Percentiles rank a stretch among this genome's conserved stretches.
Evolutionary conservation across 2,329 filamentous ascomycete species (phyloP).

Genomic region (Colletotrichum shisoi): DNA sequence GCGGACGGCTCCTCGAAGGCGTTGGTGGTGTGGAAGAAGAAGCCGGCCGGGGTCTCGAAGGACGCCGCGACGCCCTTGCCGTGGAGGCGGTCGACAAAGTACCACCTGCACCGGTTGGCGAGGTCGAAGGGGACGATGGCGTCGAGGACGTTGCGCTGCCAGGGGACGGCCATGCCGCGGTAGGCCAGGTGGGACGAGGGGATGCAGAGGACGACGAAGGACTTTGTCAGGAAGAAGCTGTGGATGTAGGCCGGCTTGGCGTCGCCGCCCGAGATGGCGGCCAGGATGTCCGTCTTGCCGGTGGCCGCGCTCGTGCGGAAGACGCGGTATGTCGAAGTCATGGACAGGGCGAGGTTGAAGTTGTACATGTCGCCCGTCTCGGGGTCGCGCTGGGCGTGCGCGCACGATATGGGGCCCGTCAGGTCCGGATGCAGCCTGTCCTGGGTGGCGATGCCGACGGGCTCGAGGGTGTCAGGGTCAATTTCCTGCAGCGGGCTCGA

Average conservation of each 20-base stretch:
- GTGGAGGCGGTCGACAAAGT: slow-evolving; percentile 72
- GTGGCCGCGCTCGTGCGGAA: slow-evolving; percentile 70
- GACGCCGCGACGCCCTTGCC: slow-evolving; percentile 71
- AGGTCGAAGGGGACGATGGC: slow-evolving; percentile 70
- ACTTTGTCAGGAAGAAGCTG: slow-evolving; percentile 76
- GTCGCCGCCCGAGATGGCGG: slow-evolving; percentile 63
- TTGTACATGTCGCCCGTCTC: slow-evolving; percentile 80
- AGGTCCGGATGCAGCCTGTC: slow-evolving; percentile 70
- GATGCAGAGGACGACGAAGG: slow-evolving; percentile 76
- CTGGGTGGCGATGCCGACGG: slow-evolving; percentile 70
- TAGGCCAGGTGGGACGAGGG: slow-evolving; percentile 69
- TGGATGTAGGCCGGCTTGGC: slow-evolving; percentile 75
- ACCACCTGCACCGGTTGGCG: slow-evolving; percentile 69
- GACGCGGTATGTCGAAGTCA: slow-evolving; percentile 68
- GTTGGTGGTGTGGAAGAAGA: slow-evolving; percentile 83
- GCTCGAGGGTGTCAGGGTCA: slow-evolving; percentile 75
- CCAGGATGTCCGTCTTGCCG: slow-evolving; percentile 74
- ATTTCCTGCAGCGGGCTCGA: slow-evolving; percentile 65
- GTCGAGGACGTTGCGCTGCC: slow-evolving; percentile 72
- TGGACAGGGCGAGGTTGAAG: slow-evolving; percentile 76
- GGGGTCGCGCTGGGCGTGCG: slow-evolving; percentile 77
- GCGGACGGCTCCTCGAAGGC: slow-evolving; percentile 69
- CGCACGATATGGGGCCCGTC: slow-evolving; percentile 70
- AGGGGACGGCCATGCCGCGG: slow-evolving; percentile 67
- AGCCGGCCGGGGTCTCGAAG: slow-evolving; percentile 73